A percentile compares a stretch with the other conserved stretches of the same genome.
Evolutionary conservation across 2,329 filamentous ascomycete species (phyloP).

Genomic region (Gyromitra esculenta): DNA sequence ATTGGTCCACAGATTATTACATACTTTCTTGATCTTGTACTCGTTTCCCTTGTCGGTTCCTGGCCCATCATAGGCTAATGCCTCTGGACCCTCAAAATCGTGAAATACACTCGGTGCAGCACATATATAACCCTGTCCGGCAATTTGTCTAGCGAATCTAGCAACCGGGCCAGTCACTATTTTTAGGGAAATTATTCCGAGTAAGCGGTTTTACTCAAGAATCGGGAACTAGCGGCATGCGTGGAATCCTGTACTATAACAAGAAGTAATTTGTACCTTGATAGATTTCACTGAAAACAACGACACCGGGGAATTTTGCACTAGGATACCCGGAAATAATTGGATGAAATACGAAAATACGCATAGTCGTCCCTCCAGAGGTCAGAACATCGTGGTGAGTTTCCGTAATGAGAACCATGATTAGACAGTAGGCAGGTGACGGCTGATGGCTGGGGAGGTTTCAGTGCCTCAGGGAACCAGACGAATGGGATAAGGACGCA

Average conservation of each 20-base stretch:
- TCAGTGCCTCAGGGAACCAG: neutral
- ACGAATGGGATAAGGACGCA: slow-evolving; percentile 14
- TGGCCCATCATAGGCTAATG: slow-evolving; percentile 85
- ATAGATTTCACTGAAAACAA: slow-evolving; percentile 93
- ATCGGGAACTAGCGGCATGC: neutral
- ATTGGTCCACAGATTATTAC: slow-evolving; percentile 8
- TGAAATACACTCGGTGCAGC: slow-evolving; percentile 91
- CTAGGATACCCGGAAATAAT: slow-evolving; percentile 85
- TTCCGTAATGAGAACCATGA: slow-evolving; percentile 69
- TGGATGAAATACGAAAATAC: slow-evolving; percentile 89
- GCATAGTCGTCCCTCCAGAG: slow-evolving; percentile 68
- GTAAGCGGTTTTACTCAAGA: slow-evolving; percentile 5
- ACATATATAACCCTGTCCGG: slow-evolving; percentile 91
- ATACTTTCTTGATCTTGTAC: slow-evolving; percentile 82
- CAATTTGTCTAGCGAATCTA: slow-evolving; percentile 89
- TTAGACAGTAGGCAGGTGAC: slow-evolving; percentile 28
- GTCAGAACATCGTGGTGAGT: slow-evolving; percentile 70
- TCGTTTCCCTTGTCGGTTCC: slow-evolving; percentile 89
- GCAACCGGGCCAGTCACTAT: slow-evolving; percentile 88
- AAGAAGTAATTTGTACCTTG: slow-evolving; percentile 73
- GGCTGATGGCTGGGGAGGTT: slow-evolving; percentile 29
- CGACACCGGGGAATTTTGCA: slow-evolving; percentile 73
- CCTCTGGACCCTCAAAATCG: slow-evolving; percentile 86
- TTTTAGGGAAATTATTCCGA: neutral
- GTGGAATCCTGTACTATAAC: neutral